These are phyloP conservation scores for Triticum turgidum DNA, from an alignment of 176 grass and related monocot species.

Conservation along the genomic window DNA sequence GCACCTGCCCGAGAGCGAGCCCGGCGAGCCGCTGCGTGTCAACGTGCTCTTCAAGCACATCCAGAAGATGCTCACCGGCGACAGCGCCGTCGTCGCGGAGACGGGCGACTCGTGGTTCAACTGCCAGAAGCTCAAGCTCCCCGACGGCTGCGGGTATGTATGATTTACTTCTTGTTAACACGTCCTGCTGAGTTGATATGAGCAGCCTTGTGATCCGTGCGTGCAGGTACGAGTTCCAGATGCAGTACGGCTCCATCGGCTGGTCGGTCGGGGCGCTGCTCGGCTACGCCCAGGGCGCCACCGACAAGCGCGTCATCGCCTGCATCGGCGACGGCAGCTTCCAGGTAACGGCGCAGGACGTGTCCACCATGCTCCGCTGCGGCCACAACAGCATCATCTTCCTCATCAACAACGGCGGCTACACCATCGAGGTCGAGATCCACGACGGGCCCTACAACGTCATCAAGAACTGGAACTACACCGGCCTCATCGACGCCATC, in stretches of 20 bases:
- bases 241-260: conserved; percentile 86
- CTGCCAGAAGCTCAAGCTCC: conserved; percentile 83
- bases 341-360: conserved; percentile 80
- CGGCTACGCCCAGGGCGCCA: conserved; percentile 62
- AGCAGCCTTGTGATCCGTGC: background rate
- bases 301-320: conserved; percentile 59
- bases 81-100: conserved; percentile 64
- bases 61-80: conserved; percentile 54
- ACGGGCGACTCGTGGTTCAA: conserved; percentile 89
- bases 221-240: conserved; percentile 80
- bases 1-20: conserved; percentile 34
- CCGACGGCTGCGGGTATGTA: conserved; percentile 56
- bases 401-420: conserved; percentile 87
- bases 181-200: background rate
- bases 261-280: conserved; percentile 77
- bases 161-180: no score
- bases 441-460: conserved; percentile 89
- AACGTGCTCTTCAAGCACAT: conserved; percentile 86
- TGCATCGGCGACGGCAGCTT: conserved; percentile 88
- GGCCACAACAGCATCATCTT: conserved; percentile 71
- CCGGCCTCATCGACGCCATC: conserved; percentile 59
- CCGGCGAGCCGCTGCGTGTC: conserved; percentile 56
- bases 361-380: conserved; percentile 71
- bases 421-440: conserved; percentile 88
- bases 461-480: conserved; percentile 95